Percentiles rank a stretch among this genome's conserved stretches.
phyloP scores from a whole-genome alignment of 1,139 yeast genomes.

The Debaryomyces psychrophilus region DNA sequence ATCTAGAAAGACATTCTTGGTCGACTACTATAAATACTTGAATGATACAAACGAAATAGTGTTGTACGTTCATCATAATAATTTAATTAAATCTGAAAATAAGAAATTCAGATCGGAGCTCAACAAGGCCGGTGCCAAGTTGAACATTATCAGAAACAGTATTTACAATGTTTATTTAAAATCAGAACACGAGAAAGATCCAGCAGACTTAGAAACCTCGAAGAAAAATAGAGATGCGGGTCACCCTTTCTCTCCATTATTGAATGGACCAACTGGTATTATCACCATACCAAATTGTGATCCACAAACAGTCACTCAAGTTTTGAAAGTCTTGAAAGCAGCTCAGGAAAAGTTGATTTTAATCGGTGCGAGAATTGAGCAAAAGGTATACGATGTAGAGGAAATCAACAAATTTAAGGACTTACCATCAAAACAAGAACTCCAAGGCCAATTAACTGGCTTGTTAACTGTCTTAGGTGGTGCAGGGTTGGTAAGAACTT shows the following conservation, averaged over 20 bases:
- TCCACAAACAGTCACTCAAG: constrained; percentile 65
- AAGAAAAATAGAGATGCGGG: constrained; percentile 41
- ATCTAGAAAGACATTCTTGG: constrained; percentile 80
- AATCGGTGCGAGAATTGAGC: constrained; percentile 83
- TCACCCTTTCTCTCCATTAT: constrained; percentile 72
- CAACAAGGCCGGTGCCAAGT: constrained; percentile 61
- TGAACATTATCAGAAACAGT: constrained; percentile 67
- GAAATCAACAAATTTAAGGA: constrained; percentile 67
- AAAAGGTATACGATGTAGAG: constrained; percentile 53
- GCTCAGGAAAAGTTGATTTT: constrained; percentile 76
- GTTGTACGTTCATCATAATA: constrained; percentile 82
- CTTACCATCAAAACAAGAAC: constrained; percentile 68
- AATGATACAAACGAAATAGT: constrained; percentile 70
- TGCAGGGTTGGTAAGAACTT: constrained; percentile 82
- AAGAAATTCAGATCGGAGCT: constrained; percentile 63
- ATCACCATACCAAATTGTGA: constrained; percentile 68
- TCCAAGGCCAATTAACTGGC: constrained; percentile 86
- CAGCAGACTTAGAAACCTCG: constrained; percentile 65
- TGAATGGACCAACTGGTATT: constrained; percentile 87
- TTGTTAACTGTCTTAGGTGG: constrained; percentile 83
- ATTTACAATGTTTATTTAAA: constrained; percentile 77
- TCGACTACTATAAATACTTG: constrained; percentile 75
- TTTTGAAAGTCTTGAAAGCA: constrained; percentile 61
- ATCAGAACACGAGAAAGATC: constrained; percentile 69
- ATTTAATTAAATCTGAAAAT: constrained; percentile 71